Base-by-base conservation (phyloP, 495 filamentous ascomycete species). In the Bathelium albidoporum region DNA sequence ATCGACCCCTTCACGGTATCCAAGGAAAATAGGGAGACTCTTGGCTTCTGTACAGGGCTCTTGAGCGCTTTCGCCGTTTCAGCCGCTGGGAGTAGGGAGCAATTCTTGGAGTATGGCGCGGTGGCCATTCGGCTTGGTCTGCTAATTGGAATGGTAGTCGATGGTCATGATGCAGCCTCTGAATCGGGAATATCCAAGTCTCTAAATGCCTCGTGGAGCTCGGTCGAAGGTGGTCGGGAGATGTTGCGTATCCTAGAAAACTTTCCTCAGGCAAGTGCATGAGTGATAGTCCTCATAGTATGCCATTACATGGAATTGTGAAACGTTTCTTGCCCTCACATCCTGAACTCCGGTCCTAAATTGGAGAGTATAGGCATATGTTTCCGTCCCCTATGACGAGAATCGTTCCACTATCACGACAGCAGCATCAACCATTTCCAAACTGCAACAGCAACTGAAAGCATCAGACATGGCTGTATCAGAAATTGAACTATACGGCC, bases 81-180 rank as follows among this genome's bases (percentile, higher is more conserved):
- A 3, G 5, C 55, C 11, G 14, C 11, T 16, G 4, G 29, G 28
- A 10, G 18, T 20, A 12, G 28, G 2, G 7, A 11, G 10, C 5
- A 59, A 11, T 14, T 59, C 29, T 7, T 12, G 52, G 12, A 31
- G 20, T 58, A 59, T 59, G 55, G 55, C 28, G 22, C 55, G 3
- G 55, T 59, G 4, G 55, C 55, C 4, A 4, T 59, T 11, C 4
- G 32, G 29, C 24, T 59, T 18, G 71, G 59, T 1, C 65, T 69
- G 60, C 14, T 72, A 7, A 53, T 73, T 20, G 73, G 73, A 0
- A 64, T 60, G 5, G 2, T 59, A 12, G 55, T 59, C 29, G 55
- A 59, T 29, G 55, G 5, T 7, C 5, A 59, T 5, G 55, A 59
- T 9, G 24, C 52, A 7, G 7, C n/a, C 22, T n/a, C 7, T 11